Percentiles rank a stretch among this genome's conserved stretches.
Evolutionary conservation across 257 asterid genomes (phyloP).

Genomic region (Solanum corneliomulleri): DNA sequence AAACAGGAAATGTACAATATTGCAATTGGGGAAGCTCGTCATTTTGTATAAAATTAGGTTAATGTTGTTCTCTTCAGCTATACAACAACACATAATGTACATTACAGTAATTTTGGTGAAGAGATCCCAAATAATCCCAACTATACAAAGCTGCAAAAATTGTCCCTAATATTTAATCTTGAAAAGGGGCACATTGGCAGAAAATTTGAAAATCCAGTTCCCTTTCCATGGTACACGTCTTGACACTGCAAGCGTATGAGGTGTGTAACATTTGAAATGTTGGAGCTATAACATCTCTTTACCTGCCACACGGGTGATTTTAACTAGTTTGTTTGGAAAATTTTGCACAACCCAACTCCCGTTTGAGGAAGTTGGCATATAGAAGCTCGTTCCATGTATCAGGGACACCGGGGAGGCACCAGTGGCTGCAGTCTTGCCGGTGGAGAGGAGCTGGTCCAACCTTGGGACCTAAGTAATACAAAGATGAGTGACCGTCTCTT

Average conservation of each 20-base stretch:
- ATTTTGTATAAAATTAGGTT: not conserved
- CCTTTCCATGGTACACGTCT: not conserved
- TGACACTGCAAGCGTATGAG: not conserved
- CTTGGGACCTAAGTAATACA: slow-evolving; percentile 1
- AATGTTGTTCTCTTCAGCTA: not conserved
- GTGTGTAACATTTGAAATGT: not conserved
- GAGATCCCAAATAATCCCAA: not conserved
- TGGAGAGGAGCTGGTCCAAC: slow-evolving; percentile 1
- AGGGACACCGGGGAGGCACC: slow-evolving; percentile 12
- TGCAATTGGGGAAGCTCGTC: not conserved
- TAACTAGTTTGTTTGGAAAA: not conserved
- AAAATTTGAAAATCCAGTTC: not conserved
- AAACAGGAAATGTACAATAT: not conserved
- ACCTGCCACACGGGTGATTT: not conserved
- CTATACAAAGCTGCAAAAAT: not conserved
- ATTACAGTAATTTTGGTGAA: not conserved
- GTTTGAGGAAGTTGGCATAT: not conserved
- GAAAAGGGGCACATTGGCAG: not conserved
- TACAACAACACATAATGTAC: not conserved
- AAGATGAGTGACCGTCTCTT: slow-evolving; percentile 1
- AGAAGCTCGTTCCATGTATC: slow-evolving; percentile 8
- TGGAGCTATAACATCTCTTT: not conserved
- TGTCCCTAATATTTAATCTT: not conserved
- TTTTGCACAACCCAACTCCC: not conserved
- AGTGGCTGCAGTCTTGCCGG: slow-evolving; percentile 10